Percentiles rank a stretch among this genome's conserved stretches.
These are phyloP conservation scores for Echium plantagineum DNA, from an alignment of 257 asterid genomes.

Conservation along the genomic window DNA sequence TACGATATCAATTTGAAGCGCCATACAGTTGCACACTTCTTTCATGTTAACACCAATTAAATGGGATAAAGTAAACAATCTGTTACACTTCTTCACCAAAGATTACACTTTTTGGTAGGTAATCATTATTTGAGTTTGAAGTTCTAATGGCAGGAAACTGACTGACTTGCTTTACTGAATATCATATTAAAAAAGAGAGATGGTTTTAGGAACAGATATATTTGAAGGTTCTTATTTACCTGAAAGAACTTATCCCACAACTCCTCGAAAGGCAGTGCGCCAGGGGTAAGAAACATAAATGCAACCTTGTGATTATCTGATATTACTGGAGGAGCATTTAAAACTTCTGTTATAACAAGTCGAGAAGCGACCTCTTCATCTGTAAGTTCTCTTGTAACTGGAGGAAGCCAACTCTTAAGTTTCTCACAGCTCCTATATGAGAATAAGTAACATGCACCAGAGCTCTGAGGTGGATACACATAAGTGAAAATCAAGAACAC, in stretches of 20 bases:
- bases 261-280: conserved; percentile 93
- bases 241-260: conserved; percentile 96
- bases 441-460: conserved; percentile 78
- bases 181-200: no score
- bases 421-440: conserved; percentile 70
- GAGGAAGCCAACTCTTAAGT: conserved; percentile 73
- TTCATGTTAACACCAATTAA: no score
- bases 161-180: neutral
- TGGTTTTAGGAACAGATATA: neutral
- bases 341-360: conserved; percentile 73
- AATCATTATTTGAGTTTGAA: neutral
- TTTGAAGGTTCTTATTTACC: conserved; percentile 25
- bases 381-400: conserved; percentile 65
- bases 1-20: no score
- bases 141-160: no score
- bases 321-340: conserved; percentile 40
- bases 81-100: neutral
- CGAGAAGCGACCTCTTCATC: conserved; percentile 85
- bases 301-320: conserved; percentile 66
- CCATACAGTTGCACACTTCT: no score
- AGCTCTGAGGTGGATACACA: conserved; percentile 80
- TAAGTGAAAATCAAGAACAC: conserved; percentile 84
- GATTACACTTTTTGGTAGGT: neutral
- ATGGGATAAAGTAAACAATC: neutral
- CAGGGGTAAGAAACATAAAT: conserved; percentile 85